Percentiles rank a stretch among this genome's conserved stretches.
Evolutionary conservation across 148 eudicot genomes (phyloP).

Genomic region (Oxyria digyna): DNA sequence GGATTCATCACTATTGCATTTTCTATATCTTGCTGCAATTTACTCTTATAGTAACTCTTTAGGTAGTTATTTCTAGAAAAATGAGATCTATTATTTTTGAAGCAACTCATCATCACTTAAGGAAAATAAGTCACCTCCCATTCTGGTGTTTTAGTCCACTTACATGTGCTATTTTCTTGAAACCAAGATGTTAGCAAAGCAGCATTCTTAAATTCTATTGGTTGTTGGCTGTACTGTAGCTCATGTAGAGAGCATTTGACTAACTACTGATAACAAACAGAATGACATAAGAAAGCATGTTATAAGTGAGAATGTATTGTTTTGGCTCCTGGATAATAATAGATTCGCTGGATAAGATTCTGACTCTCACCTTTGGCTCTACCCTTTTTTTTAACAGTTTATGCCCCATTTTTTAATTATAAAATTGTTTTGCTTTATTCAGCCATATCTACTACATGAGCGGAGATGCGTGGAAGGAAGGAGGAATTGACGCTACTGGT

Average conservation of each 20-base stretch:
- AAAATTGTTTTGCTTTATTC: slow-evolving; percentile 19
- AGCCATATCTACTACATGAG: slow-evolving; percentile 99
- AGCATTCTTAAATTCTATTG: neutral
- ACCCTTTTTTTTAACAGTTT: neutral
- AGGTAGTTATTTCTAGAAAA: neutral
- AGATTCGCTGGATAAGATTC: neutral
- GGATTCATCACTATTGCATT: neutral
- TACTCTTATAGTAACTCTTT: neutral
- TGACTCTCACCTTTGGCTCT: neutral
- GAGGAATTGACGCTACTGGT: slow-evolving; percentile 99
- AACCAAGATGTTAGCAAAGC: neutral
- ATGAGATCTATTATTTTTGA: neutral
- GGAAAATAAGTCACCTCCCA: neutral
- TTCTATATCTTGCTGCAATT: neutral
- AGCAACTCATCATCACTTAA: neutral
- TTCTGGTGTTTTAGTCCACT: neutral
- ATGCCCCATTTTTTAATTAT: slow-evolving; percentile 7
- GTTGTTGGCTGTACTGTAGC: neutral
- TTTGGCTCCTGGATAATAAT: neutral
- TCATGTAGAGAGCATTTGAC: neutral
- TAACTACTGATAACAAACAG: neutral
- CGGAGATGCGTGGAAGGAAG: slow-evolving; percentile 99
- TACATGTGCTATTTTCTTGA: neutral
- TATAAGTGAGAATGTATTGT: neutral
- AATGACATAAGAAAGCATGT: neutral